Evolutionary conservation across 768 basidiomycete species (phyloP).

Genomic region (Dacryopinax primogenitus): DNA sequence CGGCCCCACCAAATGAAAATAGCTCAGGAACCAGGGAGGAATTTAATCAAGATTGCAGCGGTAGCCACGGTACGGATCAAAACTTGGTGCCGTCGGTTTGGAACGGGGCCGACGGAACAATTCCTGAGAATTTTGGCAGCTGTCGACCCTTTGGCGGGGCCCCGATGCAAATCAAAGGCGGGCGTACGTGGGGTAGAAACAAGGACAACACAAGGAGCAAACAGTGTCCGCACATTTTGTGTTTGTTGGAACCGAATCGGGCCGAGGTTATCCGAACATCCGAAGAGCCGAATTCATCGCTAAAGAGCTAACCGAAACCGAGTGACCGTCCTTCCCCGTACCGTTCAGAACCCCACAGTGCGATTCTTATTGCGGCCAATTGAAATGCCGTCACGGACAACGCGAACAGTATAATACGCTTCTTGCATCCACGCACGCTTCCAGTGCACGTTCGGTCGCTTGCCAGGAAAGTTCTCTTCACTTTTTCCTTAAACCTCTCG

Average conservation of each 20-base stretch:
- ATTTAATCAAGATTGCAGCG: not conserved
- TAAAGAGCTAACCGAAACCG: slow-evolving; percentile 8
- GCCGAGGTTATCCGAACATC: not conserved
- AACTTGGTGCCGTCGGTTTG: not conserved
- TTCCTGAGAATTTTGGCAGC: not conserved
- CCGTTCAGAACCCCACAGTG: not conserved
- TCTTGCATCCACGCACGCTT: not conserved
- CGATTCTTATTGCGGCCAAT: slow-evolving; percentile 8
- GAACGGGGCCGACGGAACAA: not conserved
- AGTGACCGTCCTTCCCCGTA: not conserved
- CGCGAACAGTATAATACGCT: slow-evolving; percentile 2
- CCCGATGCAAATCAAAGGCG: not conserved
- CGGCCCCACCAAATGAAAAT: not conserved
- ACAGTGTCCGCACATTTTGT: not conserved
- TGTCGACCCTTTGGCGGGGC: not conserved
- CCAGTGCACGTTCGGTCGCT: not conserved
- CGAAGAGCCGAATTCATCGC: not conserved
- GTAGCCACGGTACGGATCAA: not conserved
- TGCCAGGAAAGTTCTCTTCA: not conserved
- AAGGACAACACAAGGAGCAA: not conserved
- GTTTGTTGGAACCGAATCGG: not conserved
- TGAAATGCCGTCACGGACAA: slow-evolving; percentile 7
- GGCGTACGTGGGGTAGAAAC: not conserved
- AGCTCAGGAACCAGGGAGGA: not conserved
- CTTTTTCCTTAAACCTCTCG: not conserved